phyloP scores from a whole-genome alignment of 768 basidiomycete species.

The Guyanaporus albipodus region DNA sequence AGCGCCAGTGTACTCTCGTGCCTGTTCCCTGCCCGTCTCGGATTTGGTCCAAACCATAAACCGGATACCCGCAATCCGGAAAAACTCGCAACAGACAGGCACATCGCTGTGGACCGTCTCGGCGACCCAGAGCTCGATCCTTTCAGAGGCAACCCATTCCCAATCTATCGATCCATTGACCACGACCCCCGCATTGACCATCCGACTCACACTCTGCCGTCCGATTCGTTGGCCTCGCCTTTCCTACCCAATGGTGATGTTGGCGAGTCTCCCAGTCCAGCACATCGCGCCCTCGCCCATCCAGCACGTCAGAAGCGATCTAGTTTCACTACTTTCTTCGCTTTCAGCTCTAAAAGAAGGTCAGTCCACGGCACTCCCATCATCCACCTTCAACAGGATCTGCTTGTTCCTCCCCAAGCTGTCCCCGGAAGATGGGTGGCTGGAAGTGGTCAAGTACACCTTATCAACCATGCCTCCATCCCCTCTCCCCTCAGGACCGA shows the following conservation, averaged over 20 bases:
- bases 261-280: conserved; percentile 54
- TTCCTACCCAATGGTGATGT: conserved; percentile 53
- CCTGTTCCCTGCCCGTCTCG: conserved; percentile 38
- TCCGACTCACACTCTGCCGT: conserved; percentile 18
- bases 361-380: conserved; percentile 12
- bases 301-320: conserved; percentile 36
- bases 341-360: conserved; percentile 27
- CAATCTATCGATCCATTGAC: conserved; percentile 27
- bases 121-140: conserved; percentile 36
- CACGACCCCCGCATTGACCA: background rate
- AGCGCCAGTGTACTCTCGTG: conserved; percentile 30
- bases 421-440: conserved; percentile 20
- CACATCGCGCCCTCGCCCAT: conserved; percentile 18
- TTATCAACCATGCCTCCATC: conserved; percentile 9
- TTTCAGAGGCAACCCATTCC: conserved; percentile 26
- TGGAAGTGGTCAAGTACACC: conserved; percentile 3
- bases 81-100: conserved; percentile 30
- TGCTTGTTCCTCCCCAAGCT: conserved; percentile 4
- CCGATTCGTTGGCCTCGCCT: conserved; percentile 35
- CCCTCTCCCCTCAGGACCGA: conserved; percentile 25
- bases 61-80: conserved; percentile 10
- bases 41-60: conserved; percentile 19
- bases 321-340: conserved; percentile 36
- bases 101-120: conserved; percentile 39
- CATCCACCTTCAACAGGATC: conserved; percentile 9